phyloP scores from a whole-genome alignment of 179 eudicot species.

The Silene coronaria region DNA sequence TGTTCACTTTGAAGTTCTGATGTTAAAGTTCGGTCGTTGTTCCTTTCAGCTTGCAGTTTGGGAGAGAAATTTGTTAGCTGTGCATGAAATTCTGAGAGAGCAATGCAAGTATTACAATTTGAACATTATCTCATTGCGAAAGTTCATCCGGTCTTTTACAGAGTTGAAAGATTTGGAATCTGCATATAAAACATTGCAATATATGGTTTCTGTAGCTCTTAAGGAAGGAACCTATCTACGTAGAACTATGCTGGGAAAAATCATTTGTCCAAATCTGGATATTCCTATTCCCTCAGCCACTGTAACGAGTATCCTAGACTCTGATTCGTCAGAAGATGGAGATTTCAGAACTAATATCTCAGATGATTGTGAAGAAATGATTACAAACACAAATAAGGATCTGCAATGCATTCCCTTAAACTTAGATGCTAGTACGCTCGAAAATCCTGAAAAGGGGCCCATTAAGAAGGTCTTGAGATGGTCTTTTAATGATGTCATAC shows the following conservation, averaged over 20 bases:
- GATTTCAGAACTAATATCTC: conserved; percentile 22
- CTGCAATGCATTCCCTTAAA: conserved; percentile 13
- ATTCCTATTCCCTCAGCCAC: conserved; percentile 57
- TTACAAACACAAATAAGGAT: conserved; percentile 14
- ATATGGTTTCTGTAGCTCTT: conserved; percentile 52
- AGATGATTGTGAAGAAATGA: conserved; percentile 28
- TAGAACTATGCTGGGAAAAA: conserved; percentile 36
- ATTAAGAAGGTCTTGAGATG: conserved; percentile 52
- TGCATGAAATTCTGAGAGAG: conserved; percentile 71
- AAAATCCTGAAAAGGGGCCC: conserved; percentile 24
- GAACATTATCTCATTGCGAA: conserved; percentile 51
- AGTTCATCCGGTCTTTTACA: conserved; percentile 65
- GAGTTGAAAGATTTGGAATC: conserved; percentile 55
- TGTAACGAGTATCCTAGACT: conserved; percentile 23
- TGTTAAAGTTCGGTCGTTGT: conserved; percentile 10
- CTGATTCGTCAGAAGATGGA: conserved; percentile 22
- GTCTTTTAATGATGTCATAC: conserved; percentile 70
- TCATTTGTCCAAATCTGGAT: conserved; percentile 43
- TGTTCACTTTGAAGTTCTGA: conserved; percentile 1
- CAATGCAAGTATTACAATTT: conserved; percentile 42
- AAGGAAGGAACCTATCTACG: conserved; percentile 32
- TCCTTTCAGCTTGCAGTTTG: conserved; percentile 88
- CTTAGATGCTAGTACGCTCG: conserved; percentile 21
- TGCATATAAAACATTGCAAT: conserved; percentile 60
- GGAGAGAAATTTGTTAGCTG: conserved; percentile 65